Evolutionary conservation across 2,329 filamentous ascomycete genomes (phyloP).

Genomic region (Venturia oleaginea): DNA sequence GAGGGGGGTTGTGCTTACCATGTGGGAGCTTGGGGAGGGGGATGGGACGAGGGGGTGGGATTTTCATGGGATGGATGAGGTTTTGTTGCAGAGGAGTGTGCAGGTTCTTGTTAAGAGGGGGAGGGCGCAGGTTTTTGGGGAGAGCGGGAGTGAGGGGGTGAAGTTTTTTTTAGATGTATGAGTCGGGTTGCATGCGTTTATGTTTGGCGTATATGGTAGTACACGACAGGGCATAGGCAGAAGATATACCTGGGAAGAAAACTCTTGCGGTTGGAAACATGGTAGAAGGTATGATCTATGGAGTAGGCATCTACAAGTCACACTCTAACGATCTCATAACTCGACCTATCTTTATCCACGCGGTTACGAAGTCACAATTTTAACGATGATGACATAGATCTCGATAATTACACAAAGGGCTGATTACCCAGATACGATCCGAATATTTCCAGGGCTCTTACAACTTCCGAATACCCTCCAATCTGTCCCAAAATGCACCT

Average conservation of each 20-base stretch:
- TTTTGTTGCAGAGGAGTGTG: conserved; percentile 70
- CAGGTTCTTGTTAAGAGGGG: conserved; percentile 77
- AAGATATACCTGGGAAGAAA: background rate
- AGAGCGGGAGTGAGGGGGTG: conserved; percentile 80
- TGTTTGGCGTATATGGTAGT: too few species aligned
- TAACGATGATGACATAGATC: background rate
- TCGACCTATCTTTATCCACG: background rate
- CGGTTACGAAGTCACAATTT: background rate
- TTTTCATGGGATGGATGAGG: conserved; percentile 79
- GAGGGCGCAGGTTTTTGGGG: conserved; percentile 88
- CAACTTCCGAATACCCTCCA: too few species aligned
- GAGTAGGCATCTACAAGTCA: background rate
- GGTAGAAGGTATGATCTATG: background rate
- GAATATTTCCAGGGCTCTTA: too few species aligned
- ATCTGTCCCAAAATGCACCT: too few species aligned
- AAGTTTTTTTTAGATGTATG: conserved; percentile 73
- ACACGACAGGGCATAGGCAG: too few species aligned
- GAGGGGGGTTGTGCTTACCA: conserved; percentile 62
- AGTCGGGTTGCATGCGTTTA: too few species aligned
- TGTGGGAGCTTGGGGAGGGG: conserved; percentile 88
- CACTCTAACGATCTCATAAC: background rate
- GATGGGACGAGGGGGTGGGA: conserved; percentile 66
- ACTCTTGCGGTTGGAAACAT: background rate
- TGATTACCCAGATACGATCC: too few species aligned
- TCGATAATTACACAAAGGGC: too few species aligned